Evolutionary conservation across 1,284 basidiomycete species (phyloP), one percentile per base, ranked within the genome.

Genomic region (Tranzscheliella williamsii): DNA sequence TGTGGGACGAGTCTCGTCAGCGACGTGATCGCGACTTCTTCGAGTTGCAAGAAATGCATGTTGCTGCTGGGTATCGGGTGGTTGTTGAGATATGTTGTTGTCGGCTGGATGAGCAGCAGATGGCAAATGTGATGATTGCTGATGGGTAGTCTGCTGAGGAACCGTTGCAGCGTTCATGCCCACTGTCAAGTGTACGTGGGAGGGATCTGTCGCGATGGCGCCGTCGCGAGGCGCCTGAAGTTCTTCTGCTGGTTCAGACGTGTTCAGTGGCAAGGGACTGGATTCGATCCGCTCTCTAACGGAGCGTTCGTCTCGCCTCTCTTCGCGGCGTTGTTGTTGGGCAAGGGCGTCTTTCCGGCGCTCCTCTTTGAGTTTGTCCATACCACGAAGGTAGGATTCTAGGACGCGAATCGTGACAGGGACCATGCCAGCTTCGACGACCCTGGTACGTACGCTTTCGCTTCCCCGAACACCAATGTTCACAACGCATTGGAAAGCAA

Each of bases 401-500:
- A 98, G 83, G 24, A 98, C 90, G 69, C 90, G 90, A 5, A 92
- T 90, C 2, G 95, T 91, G 27, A 97, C 89, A 54, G 95, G 91
- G 16, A 98, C 83, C 2, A 93, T 91, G 21, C 94, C 94, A 0
- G 93, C 91, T 78, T 97, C 91, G 3, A 98, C 95, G 17, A 98
- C 93, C 4, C 93, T 83, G 45, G 88, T 89, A 33, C 94, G 83
- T 35, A 78, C 72, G 17, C 85, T 84, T 78, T 98, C 94, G 61
- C 86, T 90, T n/a, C 95, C 95, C 29, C 94, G 83, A 0, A 99
- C 93, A 36, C 95, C 94, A 67, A 98, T 92, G 79, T 98, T 97
- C 67, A 95, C 92, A 35, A 97, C 87, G 75, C 91, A 96, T 75
- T 97, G 93, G 76, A 99, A 95, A 0, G 94, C 94, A 13, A 75